Conservation (phyloP, 1,284 basidiomycete genomes). For the Ceratobasidium sp. region DNA sequence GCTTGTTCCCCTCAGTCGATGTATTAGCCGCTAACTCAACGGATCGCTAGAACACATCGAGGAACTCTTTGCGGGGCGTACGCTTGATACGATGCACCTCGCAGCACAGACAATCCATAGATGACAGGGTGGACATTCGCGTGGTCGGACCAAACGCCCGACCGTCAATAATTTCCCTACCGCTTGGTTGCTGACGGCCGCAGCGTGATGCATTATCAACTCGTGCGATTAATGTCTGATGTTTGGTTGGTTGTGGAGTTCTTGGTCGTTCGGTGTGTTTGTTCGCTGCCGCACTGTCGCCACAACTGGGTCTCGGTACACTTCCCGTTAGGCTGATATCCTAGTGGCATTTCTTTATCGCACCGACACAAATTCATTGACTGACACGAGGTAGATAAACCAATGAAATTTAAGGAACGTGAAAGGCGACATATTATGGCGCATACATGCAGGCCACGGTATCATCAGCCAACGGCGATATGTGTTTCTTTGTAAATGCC, state of each 20-base stretch:
- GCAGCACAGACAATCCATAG: conserved; percentile 76
- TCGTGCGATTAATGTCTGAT: neutral
- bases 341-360: too few relatives aligned
- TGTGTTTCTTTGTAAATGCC: too few relatives aligned
- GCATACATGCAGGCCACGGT: too few relatives aligned
- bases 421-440: too few relatives aligned
- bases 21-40: neutral
- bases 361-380: too few relatives aligned
- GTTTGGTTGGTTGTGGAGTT: neutral
- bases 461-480: too few relatives aligned
- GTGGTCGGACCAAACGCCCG: conserved; percentile 70
- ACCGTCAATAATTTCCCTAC: conserved; percentile 81
- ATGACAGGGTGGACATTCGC: conserved; percentile 74
- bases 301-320: too few relatives aligned
- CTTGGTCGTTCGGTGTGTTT: too few relatives aligned
- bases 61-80: conserved; percentile 68
- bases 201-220: neutral
- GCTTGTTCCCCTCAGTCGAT: conserved; percentile 8
- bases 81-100: conserved; percentile 82
- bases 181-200: conserved; percentile 73
- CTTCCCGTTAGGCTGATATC: too few relatives aligned
- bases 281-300: too few relatives aligned
- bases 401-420: too few relatives aligned
- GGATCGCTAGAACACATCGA: conserved; percentile 22
- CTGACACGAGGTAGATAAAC: too few relatives aligned